These are phyloP conservation scores for Russula sp. DNA, from an alignment of 768 basidiomycete genomes.

Conservation along the genomic window DNA sequence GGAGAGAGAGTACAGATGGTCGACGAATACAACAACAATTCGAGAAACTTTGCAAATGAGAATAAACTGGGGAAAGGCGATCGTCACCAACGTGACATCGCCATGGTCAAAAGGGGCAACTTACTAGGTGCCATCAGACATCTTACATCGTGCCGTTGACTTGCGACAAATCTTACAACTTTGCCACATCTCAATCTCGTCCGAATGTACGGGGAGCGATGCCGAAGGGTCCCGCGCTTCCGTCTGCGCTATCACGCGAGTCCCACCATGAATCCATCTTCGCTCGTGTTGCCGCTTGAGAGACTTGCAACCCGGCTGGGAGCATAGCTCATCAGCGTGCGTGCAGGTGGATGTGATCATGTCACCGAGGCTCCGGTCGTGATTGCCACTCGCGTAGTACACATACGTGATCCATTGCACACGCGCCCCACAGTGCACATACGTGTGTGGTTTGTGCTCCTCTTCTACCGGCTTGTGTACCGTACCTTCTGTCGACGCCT, in stretches of 20 bases:
- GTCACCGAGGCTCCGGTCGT: conserved; percentile 37
- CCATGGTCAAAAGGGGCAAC: conserved; percentile 30
- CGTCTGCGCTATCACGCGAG: conserved; percentile 6
- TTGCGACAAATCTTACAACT: conserved; percentile 43
- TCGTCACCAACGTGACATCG: conserved; percentile 31
- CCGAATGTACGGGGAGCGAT: conserved; percentile 7
- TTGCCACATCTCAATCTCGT: conserved; percentile 38
- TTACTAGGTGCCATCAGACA: conserved; percentile 48
- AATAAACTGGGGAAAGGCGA: conserved; percentile 31
- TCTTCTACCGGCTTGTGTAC: conserved; percentile 9
- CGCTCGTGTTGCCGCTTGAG: conserved; percentile 15
- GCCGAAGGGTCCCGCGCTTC: neutral
- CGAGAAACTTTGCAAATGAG: conserved; percentile 40
- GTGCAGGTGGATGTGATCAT: conserved; percentile 31
- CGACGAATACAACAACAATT: conserved; percentile 24
- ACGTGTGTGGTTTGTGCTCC: conserved; percentile 10
- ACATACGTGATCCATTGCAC: conserved; percentile 41
- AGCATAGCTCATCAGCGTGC: conserved; percentile 33
- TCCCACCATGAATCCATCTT: conserved; percentile 17
- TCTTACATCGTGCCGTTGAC: conserved; percentile 28
- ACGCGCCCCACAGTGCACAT: conserved; percentile 37
- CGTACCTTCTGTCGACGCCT: neutral
- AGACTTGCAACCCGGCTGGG: conserved; percentile 28
- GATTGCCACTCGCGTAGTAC: conserved; percentile 25
- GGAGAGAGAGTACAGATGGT: conserved; percentile 27